Evolutionary conservation across 805 yeast genomes (phyloP), one percentile per base, ranked within the genome.

Genomic region (Lipomyces lipofer): DNA sequence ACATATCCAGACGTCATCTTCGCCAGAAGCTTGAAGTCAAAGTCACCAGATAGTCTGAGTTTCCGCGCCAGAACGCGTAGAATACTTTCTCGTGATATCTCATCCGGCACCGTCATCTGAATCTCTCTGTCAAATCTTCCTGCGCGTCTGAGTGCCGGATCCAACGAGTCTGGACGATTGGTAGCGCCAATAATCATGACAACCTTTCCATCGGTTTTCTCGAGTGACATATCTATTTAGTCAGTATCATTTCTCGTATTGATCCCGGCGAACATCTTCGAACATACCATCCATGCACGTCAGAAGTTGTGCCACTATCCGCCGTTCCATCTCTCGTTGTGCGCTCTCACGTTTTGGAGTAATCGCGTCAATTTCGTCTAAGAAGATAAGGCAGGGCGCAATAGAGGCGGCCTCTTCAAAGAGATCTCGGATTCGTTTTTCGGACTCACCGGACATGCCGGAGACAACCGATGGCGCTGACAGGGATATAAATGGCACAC

Each of bases 401-500:
- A 89, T 67, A 2, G 78, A 64, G 65, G 84, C 85, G 2, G 99
- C 99, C 67, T 94, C 98, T 35, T 90, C 97, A 66, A 92, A 92
- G 35, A 92, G 75, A 55, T 94, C 98, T 58, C 99, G 78, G 21
- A 94, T 76, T 67, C 92, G 91, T 75, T 94, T 94, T 69, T 94
- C 99, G 59, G 92, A 83, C 69, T 94, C 99, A 40, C 99, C 99
- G n/a, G 96, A 88, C 98, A 94, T 94, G 4, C 99, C 99, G 58
- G 96, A 88, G 0, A 94, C 98, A 7, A 94, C 88, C 1, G 96
- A 85, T 1, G 99, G 99, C 0, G 99, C 98, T 25, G 96, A 86
- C 0, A 94, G 78, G 43, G 86, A 85, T 15, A 94, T 82, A 67
- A 94, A 94, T 0, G 98, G 97, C 0, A 94, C 96, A 63, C 89